These are phyloP conservation scores for Neobulgaria alba DNA, from an alignment of 2,329 filamentous ascomycete species.

Conservation along the genomic window DNA sequence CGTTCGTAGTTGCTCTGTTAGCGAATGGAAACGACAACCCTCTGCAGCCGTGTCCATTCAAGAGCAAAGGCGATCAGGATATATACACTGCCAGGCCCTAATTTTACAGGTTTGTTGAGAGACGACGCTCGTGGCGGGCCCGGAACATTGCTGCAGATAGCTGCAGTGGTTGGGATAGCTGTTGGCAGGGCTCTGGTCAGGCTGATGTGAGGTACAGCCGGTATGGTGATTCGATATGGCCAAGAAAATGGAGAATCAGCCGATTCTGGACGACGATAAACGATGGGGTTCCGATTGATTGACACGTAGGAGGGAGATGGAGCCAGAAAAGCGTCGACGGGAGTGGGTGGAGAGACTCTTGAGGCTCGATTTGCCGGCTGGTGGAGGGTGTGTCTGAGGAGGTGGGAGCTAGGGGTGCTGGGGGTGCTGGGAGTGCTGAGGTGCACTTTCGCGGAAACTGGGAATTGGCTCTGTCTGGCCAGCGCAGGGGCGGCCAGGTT, in stretches of 20 bases:
- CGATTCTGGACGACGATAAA: not conserved
- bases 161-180: not conserved
- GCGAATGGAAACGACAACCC: conserved; percentile 16
- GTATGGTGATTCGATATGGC: not conserved
- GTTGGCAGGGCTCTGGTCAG: not conserved
- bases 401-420: not conserved
- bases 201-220: not conserved
- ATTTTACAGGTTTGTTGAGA: conserved; percentile 2
- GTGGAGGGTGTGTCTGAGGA: not conserved
- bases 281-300: not conserved
- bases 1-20: not conserved
- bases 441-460: not conserved
- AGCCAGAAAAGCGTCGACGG: not conserved
- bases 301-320: not conserved
- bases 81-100: not conserved
- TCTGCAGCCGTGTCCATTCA: conserved; percentile 16
- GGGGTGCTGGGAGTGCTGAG: not conserved
- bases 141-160: not conserved
- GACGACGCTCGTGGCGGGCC: not conserved
- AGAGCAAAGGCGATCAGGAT: conserved; percentile 1
- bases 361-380: not conserved
- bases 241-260: not conserved
- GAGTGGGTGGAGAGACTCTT: too few relatives aligned
- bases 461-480: not conserved
- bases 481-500: too few relatives aligned